phyloP scores from a whole-genome alignment of 2,329 filamentous ascomycete genomes.

The Laburnicola sp. region DNA sequence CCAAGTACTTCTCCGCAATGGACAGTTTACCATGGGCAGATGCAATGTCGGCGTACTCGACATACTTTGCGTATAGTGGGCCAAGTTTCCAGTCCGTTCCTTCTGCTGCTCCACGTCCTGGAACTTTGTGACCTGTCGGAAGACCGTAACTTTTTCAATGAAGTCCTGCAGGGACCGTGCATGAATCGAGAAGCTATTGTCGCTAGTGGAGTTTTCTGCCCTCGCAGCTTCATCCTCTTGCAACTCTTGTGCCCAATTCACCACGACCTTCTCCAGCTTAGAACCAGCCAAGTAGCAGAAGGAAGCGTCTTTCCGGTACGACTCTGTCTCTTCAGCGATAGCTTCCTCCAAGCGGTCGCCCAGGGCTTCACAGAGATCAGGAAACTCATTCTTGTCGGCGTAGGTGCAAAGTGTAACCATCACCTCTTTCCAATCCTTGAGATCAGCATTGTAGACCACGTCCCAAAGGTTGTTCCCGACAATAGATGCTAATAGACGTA shows the following conservation, averaged over 20 bases:
- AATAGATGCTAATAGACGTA: conserved; percentile 86
- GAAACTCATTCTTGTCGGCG: conserved; percentile 86
- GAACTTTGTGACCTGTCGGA: conserved; percentile 92
- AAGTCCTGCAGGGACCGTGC: conserved; percentile 86
- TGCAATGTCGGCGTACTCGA: conserved; percentile 94
- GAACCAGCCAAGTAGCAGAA: conserved; percentile 97
- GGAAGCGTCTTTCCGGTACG: conserved; percentile 78
- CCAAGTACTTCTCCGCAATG: conserved; percentile 87
- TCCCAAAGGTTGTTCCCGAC: conserved; percentile 98
- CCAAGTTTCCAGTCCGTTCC: conserved; percentile 83
- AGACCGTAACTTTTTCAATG: conserved; percentile 97
- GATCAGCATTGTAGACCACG: conserved; percentile 91
- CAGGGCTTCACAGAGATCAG: conserved; percentile 90
- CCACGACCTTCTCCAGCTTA: conserved; percentile 95
- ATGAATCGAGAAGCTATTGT: conserved; percentile 89
- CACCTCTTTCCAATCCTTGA: conserved; percentile 93
- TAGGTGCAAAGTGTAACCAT: conserved; percentile 97
- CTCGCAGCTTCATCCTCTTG: conserved; percentile 78
- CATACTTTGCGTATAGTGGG: conserved; percentile 89
- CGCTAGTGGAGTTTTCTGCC: conserved; percentile 68
- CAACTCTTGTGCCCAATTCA: conserved; percentile 90
- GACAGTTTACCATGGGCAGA: conserved; percentile 85
- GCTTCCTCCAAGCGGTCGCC: conserved; percentile 86
- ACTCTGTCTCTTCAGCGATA: conserved; percentile 54
- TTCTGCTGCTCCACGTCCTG: conserved; percentile 73